Evolutionary conservation across 805 yeast species (phyloP), one percentile per base, ranked within the genome.

Genomic region (Zygosaccharomyces lentus): DNA sequence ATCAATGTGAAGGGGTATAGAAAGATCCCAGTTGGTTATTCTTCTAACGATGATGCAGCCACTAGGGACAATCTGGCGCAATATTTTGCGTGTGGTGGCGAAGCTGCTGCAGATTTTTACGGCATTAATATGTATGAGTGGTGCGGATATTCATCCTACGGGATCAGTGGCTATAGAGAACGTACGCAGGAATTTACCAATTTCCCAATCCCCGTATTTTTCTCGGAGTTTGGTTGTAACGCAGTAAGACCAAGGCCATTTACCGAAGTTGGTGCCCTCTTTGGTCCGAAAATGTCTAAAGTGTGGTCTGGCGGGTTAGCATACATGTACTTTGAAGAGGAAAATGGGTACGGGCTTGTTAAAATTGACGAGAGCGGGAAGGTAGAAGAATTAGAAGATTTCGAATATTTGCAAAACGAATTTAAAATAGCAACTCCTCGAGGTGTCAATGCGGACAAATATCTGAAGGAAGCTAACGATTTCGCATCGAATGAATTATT

Each of bases 291-390:
- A 37, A 85, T 85, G 95, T 78, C 87, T 25, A 78, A 73, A 54
- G 81, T 82, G 39, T 85, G 93, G 93, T 84, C 91, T 35, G 93
- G 95, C 55, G 95, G 91, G 57, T 77, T 85, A 60, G 91, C 80
- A 24, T 85, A 84, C 71, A 82, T 84, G 91, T 85, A 81, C 68
- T 85, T 80, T 69, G 80, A 85, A 67, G 91, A 85, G 67, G 77
- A 73, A 50, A 84, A 84, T 67, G 66, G 81, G 56, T 84, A 82
- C 60, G 91, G 95, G 56, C 79, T 84, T 54, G 88, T 84, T 31
- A 55, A 75, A 48, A 64, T 80, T 49, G 62, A 65, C 43, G 67
- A 68, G 36, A 60, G 65, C 45, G 70, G 69, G 26, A 48, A 64
- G 6, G 80, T 81, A 38, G 65, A 70, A 21, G 78, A 85, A 44